Evolutionary conservation across 495 filamentous ascomycete species (phyloP).

Genomic region (Penicillium daleae): DNA sequence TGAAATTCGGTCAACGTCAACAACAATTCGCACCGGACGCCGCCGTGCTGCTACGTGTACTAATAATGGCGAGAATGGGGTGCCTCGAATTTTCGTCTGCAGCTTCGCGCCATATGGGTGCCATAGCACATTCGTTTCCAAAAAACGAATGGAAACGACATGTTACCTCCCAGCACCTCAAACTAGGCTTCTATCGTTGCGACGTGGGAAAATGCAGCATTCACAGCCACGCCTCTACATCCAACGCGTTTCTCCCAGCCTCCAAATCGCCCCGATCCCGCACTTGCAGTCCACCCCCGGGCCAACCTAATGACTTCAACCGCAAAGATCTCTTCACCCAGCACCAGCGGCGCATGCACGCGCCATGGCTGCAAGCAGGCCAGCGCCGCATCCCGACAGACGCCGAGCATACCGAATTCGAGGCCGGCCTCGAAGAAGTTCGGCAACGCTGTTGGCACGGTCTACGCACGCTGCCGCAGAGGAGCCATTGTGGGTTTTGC

Average conservation of each 20-base stretch:
- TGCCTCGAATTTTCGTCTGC: constrained; percentile 75
- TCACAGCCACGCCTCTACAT: background rate
- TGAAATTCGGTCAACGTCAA: constrained; percentile 13
- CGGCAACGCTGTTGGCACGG: constrained; percentile 57
- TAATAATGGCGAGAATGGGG: constrained; percentile 27
- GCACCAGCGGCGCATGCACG: constrained; percentile 92
- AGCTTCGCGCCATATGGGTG: constrained; percentile 86
- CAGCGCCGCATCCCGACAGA: constrained; percentile 39
- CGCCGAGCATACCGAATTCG: constrained; percentile 40
- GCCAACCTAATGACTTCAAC: constrained; percentile 72
- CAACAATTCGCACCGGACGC: constrained; percentile 15
- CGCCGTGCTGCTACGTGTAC: constrained; percentile 9
- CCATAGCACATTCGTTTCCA: constrained; percentile 77
- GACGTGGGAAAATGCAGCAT: constrained; percentile 65
- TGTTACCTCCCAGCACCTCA: constrained; percentile 78
- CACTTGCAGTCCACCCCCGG: constrained; percentile 1
- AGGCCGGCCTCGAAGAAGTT: constrained; percentile 37
- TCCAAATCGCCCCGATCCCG: constrained; percentile 17
- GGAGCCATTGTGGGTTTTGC: constrained; percentile 74
- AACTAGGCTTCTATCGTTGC: constrained; percentile 80
- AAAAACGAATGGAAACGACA: constrained; percentile 99
- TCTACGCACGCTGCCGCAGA: constrained; percentile 63
- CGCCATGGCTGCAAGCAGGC: constrained; percentile 42
- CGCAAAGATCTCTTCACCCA: constrained; percentile 94
- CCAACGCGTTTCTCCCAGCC: background rate